Percentiles rank a stretch among this genome's conserved stretches.
Conservation (phyloP, 2,329 filamentous ascomycete species). For the Fusarium scirpi region DNA sequence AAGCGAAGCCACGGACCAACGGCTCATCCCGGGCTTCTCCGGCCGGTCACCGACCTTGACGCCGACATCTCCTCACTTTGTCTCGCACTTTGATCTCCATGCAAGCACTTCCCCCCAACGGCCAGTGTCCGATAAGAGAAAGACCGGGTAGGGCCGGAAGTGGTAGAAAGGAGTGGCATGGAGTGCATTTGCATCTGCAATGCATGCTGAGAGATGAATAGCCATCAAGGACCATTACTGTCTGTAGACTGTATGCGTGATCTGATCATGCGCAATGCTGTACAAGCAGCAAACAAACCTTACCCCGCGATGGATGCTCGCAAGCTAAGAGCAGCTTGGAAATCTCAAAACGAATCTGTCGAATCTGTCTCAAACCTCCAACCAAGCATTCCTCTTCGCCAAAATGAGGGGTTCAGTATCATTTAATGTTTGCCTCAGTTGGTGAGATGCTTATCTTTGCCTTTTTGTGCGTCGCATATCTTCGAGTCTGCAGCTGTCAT, state of each 20-base stretch:
- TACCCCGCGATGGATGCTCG: slow-evolving; percentile 17
- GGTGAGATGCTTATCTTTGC: neutral
- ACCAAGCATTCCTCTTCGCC: neutral
- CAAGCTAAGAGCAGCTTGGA: slow-evolving; percentile 9
- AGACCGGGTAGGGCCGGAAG: slow-evolving; percentile 33
- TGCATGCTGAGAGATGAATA: slow-evolving; percentile 6
- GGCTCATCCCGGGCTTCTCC: slow-evolving; percentile 42
- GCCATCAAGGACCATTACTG: neutral
- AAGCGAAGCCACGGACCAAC: slow-evolving; percentile 42
- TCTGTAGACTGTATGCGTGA: slow-evolving; percentile 9
- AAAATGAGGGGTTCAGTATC: neutral
- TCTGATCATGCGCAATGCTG: slow-evolving; percentile 31
- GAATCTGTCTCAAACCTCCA: neutral
- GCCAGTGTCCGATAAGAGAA: slow-evolving; percentile 18
- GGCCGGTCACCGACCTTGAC: slow-evolving; percentile 19
- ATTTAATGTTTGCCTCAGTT: neutral
- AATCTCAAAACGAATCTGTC: neutral
- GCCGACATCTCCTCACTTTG: slow-evolving; percentile 23
- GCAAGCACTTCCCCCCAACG: slow-evolving; percentile 36
- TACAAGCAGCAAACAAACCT: slow-evolving; percentile 1
- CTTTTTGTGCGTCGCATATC: neutral
- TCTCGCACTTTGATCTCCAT: slow-evolving; percentile 11
- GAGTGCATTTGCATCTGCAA: slow-evolving; percentile 3
- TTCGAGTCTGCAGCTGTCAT: neutral
- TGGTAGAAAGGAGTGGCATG: slow-evolving; percentile 11